phyloP scores from a whole-genome alignment of 2,329 filamentous ascomycete genomes.

The Fusarium graminum region DNA sequence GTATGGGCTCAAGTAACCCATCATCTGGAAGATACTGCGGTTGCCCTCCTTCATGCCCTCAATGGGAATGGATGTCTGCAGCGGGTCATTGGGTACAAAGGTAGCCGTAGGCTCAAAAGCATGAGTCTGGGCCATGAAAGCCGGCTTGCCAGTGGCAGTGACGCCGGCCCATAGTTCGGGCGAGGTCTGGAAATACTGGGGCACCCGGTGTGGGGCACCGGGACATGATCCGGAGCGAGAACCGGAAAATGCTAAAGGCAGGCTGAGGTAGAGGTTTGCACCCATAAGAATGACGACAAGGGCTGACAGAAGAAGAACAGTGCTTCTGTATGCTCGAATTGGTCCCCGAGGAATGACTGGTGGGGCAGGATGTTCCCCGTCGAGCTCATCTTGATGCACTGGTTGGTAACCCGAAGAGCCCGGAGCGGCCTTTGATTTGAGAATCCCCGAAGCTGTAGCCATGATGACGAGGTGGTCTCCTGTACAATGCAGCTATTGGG shows the following conservation, averaged over 20 bases:
- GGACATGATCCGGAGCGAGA: constrained; percentile 48
- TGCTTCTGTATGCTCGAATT: constrained; percentile 50
- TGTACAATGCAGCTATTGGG: neutral
- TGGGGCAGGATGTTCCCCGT: constrained; percentile 34
- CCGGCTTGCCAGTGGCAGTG: constrained; percentile 76
- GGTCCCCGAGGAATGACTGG: constrained; percentile 39
- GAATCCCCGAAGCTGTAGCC: constrained; percentile 36
- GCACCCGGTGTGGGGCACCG: constrained; percentile 59
- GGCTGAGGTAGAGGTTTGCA: constrained; percentile 54
- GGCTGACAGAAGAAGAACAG: constrained; percentile 52
- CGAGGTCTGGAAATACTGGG: constrained; percentile 73
- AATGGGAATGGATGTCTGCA: constrained; percentile 79
- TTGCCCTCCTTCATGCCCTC: constrained; percentile 67
- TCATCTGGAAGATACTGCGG: constrained; percentile 76
- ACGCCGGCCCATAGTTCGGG: constrained; percentile 73
- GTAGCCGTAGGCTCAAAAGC: constrained; percentile 73
- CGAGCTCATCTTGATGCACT: constrained; percentile 53
- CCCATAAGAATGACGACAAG: constrained; percentile 56
- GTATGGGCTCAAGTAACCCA: constrained; percentile 77
- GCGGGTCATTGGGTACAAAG: constrained; percentile 76
- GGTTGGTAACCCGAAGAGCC: constrained; percentile 51
- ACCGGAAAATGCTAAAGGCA: constrained; percentile 51
- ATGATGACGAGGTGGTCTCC: constrained; percentile 20
- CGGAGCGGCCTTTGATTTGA: constrained; percentile 27
- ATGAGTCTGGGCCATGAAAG: constrained; percentile 79